Base-by-base conservation (phyloP, 1,284 basidiomycete genomes). In the Irpex sp. region DNA sequence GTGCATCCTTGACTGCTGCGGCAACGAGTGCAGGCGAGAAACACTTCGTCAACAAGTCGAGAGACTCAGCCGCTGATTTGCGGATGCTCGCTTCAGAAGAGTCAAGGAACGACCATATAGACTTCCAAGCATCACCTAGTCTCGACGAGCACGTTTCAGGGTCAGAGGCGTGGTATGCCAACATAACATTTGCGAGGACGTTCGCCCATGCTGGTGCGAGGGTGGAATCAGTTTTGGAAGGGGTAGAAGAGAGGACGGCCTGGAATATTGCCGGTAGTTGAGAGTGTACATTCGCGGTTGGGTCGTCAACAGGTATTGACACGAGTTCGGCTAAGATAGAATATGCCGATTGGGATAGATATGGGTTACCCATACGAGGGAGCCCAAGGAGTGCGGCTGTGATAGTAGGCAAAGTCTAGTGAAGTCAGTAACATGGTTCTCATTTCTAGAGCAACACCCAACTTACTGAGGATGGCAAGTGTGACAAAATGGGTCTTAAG, bases 261-360 rank as follows among this genome's bases (percentile, higher is more conserved):
- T 84, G 83, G 50, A 96, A 78, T 61, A 94, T 84, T 17, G 85
- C 84, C 4, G 90, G 84, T 43, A 94, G 82, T 67, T 86, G 83
- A 15, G 81, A 78, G 46, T 81, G 76, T 58, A 86, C 73, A 63
- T 77, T 77, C 57, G 74, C 77, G 4, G 78, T 77, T 61, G 82
- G 80, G 59, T 84, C 83, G 54, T 78, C 73, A 11, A 81, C 73
- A 0, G 84, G 82, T 37, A 81, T 73, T 4, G 85, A 77, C 64
- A 94, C 87, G 4, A 95, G 81, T 65, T 89, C 87, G 35, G 93
- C 85, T 63, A 97, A 82, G 57, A 93, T 83, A 35, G 88, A 87
- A 73, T 94, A 97, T 17, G 90, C 81, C 43, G 91, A 87, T 73
- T 93, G 88, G 0, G 94, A 90, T 57, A 97, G 83, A 74, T 93